Percentiles rank a stretch among this genome's conserved stretches.
These are phyloP conservation scores for Aspergillus caelatus DNA, from an alignment of 2,329 filamentous ascomycete species.

Conservation along the genomic window DNA sequence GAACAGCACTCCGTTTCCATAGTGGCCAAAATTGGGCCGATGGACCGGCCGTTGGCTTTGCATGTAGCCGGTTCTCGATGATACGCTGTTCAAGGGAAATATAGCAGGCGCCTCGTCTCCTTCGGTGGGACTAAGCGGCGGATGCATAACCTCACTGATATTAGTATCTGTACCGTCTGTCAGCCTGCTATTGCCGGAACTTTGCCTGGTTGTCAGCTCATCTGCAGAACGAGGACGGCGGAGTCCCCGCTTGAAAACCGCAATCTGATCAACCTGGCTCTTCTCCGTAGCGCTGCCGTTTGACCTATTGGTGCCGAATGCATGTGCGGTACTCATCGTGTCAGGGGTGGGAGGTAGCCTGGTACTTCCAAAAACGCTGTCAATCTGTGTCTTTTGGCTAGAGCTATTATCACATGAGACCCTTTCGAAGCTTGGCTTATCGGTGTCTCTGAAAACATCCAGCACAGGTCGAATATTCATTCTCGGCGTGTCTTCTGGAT, in stretches of 20 bases:
- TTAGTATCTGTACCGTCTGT: conserved; percentile 37
- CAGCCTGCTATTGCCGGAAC: conserved; percentile 32
- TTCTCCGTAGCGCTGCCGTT: conserved; percentile 37
- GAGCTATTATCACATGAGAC: conserved; percentile 29
- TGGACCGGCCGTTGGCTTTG: conserved; percentile 28
- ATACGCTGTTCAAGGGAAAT: conserved; percentile 34
- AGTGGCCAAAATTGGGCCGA: conserved; percentile 25
- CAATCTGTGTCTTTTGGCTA: conserved; percentile 31
- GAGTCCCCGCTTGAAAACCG: conserved; percentile 24
- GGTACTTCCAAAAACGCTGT: conserved; percentile 37
- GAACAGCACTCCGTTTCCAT: conserved; percentile 25
- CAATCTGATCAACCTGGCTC: conserved; percentile 27
- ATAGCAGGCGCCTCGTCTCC: conserved; percentile 32
- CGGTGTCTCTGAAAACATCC: conserved; percentile 25
- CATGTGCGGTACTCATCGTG: conserved; percentile 46
- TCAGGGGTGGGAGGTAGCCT: conserved; percentile 46
- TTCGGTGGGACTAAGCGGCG: conserved; percentile 23
- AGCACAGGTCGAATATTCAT: conserved; percentile 21
- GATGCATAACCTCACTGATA: conserved; percentile 34
- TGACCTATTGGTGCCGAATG: conserved; percentile 34
- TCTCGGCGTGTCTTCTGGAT: conserved; percentile 21
- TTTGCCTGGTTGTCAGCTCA: conserved; percentile 35
- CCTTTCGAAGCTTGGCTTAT: conserved; percentile 24
- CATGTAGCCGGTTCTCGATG: conserved; percentile 29
- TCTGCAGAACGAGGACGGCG: conserved; percentile 38